Evolutionary conservation across 768 basidiomycete genomes (phyloP).

Genomic region (Russula emetica): DNA sequence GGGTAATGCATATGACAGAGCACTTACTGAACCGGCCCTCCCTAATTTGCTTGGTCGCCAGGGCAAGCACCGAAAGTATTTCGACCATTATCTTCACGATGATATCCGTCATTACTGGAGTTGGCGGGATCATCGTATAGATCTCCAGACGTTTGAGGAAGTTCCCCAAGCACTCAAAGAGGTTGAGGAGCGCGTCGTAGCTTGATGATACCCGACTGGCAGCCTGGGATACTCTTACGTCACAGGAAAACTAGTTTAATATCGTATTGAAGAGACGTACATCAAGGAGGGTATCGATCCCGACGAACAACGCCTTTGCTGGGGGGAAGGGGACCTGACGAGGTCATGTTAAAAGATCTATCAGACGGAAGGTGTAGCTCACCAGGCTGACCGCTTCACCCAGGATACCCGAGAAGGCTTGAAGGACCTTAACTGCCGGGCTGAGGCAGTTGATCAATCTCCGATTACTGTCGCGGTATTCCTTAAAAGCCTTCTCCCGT

Average conservation of each 20-base stretch:
- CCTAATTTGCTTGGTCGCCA: constrained; percentile 4
- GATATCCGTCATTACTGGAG: background rate
- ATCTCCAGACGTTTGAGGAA: background rate
- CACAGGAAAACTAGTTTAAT: background rate
- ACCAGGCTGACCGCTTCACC: background rate
- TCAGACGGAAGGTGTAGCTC: background rate
- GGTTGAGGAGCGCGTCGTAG: constrained; percentile 1
- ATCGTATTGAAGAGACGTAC: background rate
- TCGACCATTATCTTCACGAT: constrained; percentile 2
- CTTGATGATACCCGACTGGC: background rate
- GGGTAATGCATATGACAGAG: background rate
- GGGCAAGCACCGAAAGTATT: background rate
- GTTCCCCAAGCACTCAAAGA: background rate
- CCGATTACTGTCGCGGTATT: constrained; percentile 8
- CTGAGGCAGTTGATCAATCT: background rate
- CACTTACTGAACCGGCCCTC: constrained; percentile 9
- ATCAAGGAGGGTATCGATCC: background rate
- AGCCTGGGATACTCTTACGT: background rate
- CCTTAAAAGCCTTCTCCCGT: background rate
- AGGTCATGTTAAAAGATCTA: too few relatives aligned
- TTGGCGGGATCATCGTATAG: background rate
- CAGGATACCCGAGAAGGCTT: background rate
- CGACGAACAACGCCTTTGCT: background rate
- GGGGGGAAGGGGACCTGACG: background rate
- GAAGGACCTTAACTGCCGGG: background rate